Percentiles rank a stretch among this genome's conserved stretches.
phyloP scores from a whole-genome alignment of 1,284 basidiomycete genomes.

The Chalciporus sp. region DNA sequence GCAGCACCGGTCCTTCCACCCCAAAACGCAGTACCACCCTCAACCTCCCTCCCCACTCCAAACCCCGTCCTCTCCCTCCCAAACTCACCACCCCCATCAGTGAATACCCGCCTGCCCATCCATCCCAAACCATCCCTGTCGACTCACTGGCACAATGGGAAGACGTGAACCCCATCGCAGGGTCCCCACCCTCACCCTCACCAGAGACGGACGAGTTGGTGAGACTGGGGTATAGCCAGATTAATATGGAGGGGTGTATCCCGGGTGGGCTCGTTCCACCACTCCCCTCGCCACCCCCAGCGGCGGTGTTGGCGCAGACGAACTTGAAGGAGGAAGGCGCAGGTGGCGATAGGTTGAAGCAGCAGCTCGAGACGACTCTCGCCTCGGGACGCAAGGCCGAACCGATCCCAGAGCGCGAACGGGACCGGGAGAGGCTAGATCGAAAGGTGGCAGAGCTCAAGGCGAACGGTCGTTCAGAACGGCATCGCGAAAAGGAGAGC shows the following conservation, averaged over 20 bases:
- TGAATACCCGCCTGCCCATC: constrained; percentile 10
- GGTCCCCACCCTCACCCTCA: constrained; percentile 17
- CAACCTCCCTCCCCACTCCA: not conserved
- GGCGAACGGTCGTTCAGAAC: constrained; percentile 9
- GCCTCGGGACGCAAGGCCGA: constrained; percentile 19
- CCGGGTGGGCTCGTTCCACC: no score
- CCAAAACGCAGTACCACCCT: no score
- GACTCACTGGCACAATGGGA: constrained; percentile 33
- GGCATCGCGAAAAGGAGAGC: not conserved
- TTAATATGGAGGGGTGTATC: constrained; percentile 2
- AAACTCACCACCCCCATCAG: constrained; percentile 23
- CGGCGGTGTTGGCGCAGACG: no score
- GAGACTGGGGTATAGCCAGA: constrained; percentile 21
- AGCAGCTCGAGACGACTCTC: constrained; percentile 12
- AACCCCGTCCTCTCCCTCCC: constrained; percentile 24
- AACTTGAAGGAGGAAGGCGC: constrained; percentile 12
- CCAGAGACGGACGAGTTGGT: constrained; percentile 20
- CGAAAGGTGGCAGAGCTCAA: constrained; percentile 22
- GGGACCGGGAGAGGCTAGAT: constrained; percentile 24
- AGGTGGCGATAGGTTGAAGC: constrained; percentile 9
- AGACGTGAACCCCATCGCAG: constrained; percentile 15
- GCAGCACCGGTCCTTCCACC: no score
- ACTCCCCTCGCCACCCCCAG: no score
- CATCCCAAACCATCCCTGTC: not conserved
- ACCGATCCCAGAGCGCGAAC: no score